Evolutionary conservation across 331 rosid genomes (phyloP), one percentile per base, ranked within the genome.

Genomic region (Malus hybrid): DNA sequence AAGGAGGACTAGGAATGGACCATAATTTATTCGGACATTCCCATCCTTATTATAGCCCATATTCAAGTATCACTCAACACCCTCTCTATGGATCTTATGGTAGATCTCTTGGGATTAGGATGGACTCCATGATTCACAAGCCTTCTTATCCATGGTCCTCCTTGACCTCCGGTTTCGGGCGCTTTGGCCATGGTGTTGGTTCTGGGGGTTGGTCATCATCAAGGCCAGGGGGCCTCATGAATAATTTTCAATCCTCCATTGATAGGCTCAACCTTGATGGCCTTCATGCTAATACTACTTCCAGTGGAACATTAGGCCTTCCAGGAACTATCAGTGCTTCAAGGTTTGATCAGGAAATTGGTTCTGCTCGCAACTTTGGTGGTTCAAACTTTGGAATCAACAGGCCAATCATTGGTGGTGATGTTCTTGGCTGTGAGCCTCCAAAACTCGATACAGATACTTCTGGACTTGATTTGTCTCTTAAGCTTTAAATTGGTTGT

Each of bases 101-200:
- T 6, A 76, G 83, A 28, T 75, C 82, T 20, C 85, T 85, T 15
- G 91, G 88, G 3, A 80, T 88, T 12, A 11, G 83, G 31, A 59
- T 63, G 70, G 88, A 87, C 0, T 77, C 93, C 6, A 70, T 83
- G 87, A 85, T 85, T 72, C 90, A 76, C 15, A 88, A 84, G 56
- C 83, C 92, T 33, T 31, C 92, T 33, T 27, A 48, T 33, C 54
- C 82, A 10, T 77, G 82, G 88, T 11, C 81, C 22, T 19, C 81
- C 22, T 19, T 71, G n/a, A 19, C n/a, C 64, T 18, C 79, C 1
- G 29, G 69, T 3, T 63, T 74, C 5, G 61, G 59, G 2, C 65
- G 46, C 15, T 74, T 44, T 9, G 67, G 70, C 5, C 75, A 33
- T 7, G 39, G n/a, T 20, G 12, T 3, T 5, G 39, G 22, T 18